Conservation (phyloP, 2,329 filamentous ascomycete species). For the Cryphonectria nitschkei region DNA sequence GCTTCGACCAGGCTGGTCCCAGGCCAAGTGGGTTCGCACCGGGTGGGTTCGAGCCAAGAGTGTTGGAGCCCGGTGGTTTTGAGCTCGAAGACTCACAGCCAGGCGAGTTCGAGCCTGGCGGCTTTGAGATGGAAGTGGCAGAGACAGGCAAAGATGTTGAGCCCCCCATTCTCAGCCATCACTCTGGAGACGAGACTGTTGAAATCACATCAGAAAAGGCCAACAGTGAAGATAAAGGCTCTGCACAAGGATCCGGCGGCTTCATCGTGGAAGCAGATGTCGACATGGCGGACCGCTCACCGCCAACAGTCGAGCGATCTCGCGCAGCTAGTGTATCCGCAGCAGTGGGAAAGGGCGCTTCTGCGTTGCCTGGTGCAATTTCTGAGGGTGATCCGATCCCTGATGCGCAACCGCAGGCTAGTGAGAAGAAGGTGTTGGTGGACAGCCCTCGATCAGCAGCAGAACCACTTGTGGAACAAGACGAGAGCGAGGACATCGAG, state of each 20-base stretch:
- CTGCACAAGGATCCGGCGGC: slow-evolving; percentile 19
- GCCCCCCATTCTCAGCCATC: neutral
- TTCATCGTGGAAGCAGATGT: slow-evolving; percentile 26
- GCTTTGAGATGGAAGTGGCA: neutral
- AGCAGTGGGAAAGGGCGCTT: neutral
- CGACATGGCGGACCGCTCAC: neutral
- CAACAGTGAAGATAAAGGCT: neutral
- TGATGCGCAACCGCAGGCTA: neutral
- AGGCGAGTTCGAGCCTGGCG: slow-evolving; percentile 18
- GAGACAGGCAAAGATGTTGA: slow-evolving; percentile 13
- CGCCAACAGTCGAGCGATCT: neutral
- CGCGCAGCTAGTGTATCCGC: neutral
- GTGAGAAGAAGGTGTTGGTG: neutral
- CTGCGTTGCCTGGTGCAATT: neutral
- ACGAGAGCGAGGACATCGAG: slow-evolving; percentile 19
- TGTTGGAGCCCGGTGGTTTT: too few species aligned
- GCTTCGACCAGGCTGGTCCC: neutral
- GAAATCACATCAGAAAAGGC: neutral
- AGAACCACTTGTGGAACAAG: neutral
- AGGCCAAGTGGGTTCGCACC: neutral
- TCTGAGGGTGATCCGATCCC: neutral
- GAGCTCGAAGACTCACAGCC: neutral
- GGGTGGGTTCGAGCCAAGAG: slow-evolving; percentile 10
- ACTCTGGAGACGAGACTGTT: neutral
- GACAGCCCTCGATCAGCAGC: neutral